Conservation (phyloP, 257 asterid genomes). For the Rehmannia glutinosa region DNA sequence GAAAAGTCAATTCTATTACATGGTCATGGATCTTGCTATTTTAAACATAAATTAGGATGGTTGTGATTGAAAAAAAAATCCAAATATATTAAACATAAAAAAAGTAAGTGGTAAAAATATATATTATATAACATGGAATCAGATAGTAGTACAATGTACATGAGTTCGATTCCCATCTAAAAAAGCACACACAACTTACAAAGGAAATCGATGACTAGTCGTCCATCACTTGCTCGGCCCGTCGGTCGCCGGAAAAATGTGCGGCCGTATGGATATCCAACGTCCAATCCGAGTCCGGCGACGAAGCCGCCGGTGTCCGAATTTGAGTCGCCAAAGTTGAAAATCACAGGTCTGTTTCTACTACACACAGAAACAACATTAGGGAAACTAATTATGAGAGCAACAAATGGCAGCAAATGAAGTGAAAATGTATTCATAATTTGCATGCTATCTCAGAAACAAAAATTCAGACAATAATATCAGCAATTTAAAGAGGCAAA, state of each 20-base stretch:
- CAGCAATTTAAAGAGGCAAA: background rate
- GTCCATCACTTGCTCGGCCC: constrained; percentile 27
- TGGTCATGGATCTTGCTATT: no score
- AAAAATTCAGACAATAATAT: background rate
- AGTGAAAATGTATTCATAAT: background rate
- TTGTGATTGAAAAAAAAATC: no score
- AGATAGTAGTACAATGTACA: no score
- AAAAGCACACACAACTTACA: constrained; percentile 21
- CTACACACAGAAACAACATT: background rate
- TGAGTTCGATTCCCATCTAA: no score
- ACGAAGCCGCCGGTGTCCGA: constrained; percentile 45
- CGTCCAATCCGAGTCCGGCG: constrained; percentile 31
- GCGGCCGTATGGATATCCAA: constrained; percentile 34
- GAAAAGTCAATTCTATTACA: no score
- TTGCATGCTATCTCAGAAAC: background rate
- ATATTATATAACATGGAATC: no score
- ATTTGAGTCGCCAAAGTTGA: constrained; percentile 56
- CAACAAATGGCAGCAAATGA: background rate
- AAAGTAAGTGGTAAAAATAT: no score
- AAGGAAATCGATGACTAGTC: constrained; percentile 26
- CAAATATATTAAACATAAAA: no score
- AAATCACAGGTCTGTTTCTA: constrained; percentile 24
- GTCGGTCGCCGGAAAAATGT: constrained; percentile 23
- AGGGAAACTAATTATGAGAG: background rate
- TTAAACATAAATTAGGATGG: no score